Evolutionary conservation across 2,329 filamentous ascomycete species (phyloP).

Genomic region (Westerdykella sp.): DNA sequence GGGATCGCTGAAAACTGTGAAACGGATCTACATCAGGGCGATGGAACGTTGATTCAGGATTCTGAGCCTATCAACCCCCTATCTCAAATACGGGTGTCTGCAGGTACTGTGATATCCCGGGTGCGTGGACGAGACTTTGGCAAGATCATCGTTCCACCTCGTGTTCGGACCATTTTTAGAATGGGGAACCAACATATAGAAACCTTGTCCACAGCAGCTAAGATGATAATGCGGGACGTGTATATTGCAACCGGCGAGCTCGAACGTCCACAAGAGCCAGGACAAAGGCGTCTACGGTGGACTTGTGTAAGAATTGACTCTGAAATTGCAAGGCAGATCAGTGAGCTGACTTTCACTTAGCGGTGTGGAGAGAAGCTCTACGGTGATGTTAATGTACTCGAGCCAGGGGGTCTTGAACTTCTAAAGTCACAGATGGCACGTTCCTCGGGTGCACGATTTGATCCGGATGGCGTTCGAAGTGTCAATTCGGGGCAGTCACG

Average conservation of each 20-base stretch:
- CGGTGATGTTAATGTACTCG: conserved; percentile 12
- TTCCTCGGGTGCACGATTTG: conserved; percentile 4
- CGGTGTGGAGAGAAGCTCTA: conserved; percentile 10
- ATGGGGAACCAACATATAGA: conserved; percentile 11
- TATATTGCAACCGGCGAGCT: too few species aligned
- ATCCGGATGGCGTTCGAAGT: not conserved
- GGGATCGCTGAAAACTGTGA: too few species aligned
- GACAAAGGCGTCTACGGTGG: not conserved
- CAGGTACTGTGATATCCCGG: not conserved
- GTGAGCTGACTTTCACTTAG: conserved; percentile 5
- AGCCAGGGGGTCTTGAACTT: conserved; percentile 7
- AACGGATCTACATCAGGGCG: not conserved
- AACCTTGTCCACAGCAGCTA: not conserved
- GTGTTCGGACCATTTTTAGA: conserved; percentile 6
- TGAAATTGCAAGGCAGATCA: not conserved
- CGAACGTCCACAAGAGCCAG: too few species aligned
- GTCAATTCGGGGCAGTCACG: not conserved
- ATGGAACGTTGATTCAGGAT: too few species aligned
- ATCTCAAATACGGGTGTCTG: too few species aligned
- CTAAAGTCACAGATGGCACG: conserved; percentile 6
- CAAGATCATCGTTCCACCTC: conserved; percentile 1
- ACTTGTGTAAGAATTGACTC: not conserved
- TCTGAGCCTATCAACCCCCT: too few species aligned
- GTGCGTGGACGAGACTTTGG: not conserved
- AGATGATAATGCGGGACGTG: not conserved